phyloP scores from a whole-genome alignment of 2,329 filamentous ascomycete species.

The Arthroderma uncinatum region DNA sequence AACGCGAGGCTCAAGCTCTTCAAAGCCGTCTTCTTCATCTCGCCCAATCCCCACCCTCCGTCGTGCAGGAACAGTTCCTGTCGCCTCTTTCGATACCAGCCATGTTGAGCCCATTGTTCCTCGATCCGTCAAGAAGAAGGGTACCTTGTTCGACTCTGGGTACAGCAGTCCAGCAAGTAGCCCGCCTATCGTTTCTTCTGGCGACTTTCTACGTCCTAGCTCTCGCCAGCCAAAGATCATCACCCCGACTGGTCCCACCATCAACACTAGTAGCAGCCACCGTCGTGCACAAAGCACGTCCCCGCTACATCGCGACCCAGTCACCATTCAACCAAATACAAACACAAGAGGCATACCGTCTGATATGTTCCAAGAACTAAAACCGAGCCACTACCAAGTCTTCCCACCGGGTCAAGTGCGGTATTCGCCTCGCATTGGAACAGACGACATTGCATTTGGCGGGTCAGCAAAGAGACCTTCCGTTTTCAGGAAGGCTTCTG shows the following conservation, averaged over 20 bases:
- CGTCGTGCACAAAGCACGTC: constrained; percentile 17
- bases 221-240: constrained; percentile 26
- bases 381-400: neutral
- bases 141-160: constrained; percentile 30
- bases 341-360: neutral
- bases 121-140: constrained; percentile 22
- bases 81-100: constrained; percentile 21
- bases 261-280: constrained; percentile 23
- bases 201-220: constrained; percentile 23
- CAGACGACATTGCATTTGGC: neutral
- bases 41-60: constrained; percentile 22
- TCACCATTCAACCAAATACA: constrained; percentile 2
- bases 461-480: neutral
- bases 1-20: constrained; percentile 18
- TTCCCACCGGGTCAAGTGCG: neutral
- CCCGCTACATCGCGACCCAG: neutral
- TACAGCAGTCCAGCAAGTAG: constrained; percentile 35
- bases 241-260: constrained; percentile 21
- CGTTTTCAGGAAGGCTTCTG: neutral
- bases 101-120: constrained; percentile 19
- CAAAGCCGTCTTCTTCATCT: constrained; percentile 22
- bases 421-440: neutral
- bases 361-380: constrained; percentile 3
- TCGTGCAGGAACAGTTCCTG: constrained; percentile 23
- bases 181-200: constrained; percentile 29